Evolutionary conservation across 2,329 filamentous ascomycete genomes (phyloP), one percentile per base, ranked within the genome.

Genomic region (Pseudopyrenochaeta lycopersici): DNA sequence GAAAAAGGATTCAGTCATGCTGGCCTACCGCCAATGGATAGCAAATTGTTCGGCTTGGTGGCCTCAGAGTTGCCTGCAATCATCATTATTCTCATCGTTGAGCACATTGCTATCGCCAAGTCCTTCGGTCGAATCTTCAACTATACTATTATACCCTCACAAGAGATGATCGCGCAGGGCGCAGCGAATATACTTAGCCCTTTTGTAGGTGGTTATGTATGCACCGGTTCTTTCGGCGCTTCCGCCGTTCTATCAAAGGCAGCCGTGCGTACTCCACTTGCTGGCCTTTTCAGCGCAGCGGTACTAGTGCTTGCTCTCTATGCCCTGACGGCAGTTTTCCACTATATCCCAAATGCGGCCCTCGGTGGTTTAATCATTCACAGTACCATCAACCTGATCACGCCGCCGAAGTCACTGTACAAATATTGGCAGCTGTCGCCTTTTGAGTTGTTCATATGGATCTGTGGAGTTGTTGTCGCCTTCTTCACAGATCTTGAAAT

Each of bases 241-340:
- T 97, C 93, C 21, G 93, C 94, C 42, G 96, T 97, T 76, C 93
- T 97, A 74, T 93, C 92, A 10, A 97, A 97, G 76, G 92, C 94
- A 35, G 93, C 93, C 64, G 92, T 96, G 5, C 87, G 91, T 18
- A 96, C 92, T 0, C 93, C 93, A 1, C 87, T 96, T 47, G 91
- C 91, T 7, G 93, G 94, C 74, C 83, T 95, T 31, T 90, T 97
- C 63, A 96, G 92, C 7, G 92, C 90, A 0, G 46, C 89, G 15
- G 84, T 97, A 7, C 91, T 97, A 4, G 82, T 97, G 0, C 80
- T 97, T 5, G 92, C 94, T 17, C 90, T 96, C 56, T 97, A 97
- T 70, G 90, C 90, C 3, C 80, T 97, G 40, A 89, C 93, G 0
- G 85, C 88, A 0, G 88, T 97, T 10, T 97, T 97, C 82, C 96